A percentile compares a stretch with the other conserved stretches of the same genome.
Evolutionary conservation across 305 asterid species (phyloP).

Genomic region (Fraxinus angustifolia): DNA sequence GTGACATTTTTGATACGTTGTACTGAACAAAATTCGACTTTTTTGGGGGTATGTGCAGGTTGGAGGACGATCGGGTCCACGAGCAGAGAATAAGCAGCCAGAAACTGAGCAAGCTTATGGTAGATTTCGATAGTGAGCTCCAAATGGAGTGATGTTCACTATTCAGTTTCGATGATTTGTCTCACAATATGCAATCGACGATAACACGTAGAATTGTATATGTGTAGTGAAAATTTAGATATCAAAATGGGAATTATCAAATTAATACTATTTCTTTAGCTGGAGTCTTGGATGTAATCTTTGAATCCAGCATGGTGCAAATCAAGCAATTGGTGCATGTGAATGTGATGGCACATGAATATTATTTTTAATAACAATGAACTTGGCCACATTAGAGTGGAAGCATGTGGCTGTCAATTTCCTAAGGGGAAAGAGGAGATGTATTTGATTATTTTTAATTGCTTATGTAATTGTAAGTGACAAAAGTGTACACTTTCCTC

Average conservation of each 20-base stretch:
- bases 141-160: conserved; percentile 20
- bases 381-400: background rate
- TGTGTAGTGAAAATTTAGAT: background rate
- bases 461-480: background rate
- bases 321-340: background rate
- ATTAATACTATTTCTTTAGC: background rate
- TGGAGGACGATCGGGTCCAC: conserved; percentile 48
- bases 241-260: background rate
- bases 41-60: conserved; percentile 25
- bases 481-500: background rate
- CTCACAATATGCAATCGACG: background rate
- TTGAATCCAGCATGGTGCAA: background rate
- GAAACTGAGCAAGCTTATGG: conserved; percentile 74
- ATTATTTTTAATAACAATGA: background rate
- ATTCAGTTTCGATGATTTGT: background rate
- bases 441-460: background rate
- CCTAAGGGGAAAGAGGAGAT: background rate
- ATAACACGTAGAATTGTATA: background rate
- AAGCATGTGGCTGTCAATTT: background rate
- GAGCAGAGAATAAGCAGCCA: conserved; percentile 72
- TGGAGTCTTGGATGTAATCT: background rate
- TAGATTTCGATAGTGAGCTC: conserved; percentile 44
- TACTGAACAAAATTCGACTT: background rate
- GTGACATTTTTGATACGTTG: background rate
- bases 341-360: background rate